Percentiles rank a stretch among this genome's conserved stretches.
Evolutionary conservation across 2,329 filamentous ascomycete species (phyloP).

Genomic region (Diaporthe sp.): DNA sequence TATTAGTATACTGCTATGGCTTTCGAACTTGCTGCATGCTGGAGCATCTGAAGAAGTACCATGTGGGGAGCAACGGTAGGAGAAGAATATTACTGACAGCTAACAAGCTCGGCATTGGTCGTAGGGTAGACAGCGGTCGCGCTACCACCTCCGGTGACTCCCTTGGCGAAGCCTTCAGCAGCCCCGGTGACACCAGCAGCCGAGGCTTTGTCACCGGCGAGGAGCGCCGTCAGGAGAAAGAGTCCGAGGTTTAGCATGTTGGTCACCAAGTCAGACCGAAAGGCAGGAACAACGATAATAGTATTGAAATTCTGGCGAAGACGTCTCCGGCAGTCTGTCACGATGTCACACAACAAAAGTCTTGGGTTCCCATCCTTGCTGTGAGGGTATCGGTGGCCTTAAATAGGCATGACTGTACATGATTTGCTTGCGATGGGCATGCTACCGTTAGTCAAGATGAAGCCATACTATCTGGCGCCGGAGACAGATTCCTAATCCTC

Average conservation of each 20-base stretch:
- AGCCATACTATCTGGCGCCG: conserved; percentile 3
- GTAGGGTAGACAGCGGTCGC: conserved; percentile 66
- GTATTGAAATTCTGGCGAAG: not conserved
- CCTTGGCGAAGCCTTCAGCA: conserved; percentile 58
- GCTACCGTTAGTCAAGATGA: not conserved
- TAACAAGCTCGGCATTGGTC: conserved; percentile 67
- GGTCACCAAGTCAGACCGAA: too few species aligned
- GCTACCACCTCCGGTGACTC: conserved; percentile 71
- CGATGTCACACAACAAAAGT: conserved; percentile 1
- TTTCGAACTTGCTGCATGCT: not conserved
- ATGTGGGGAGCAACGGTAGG: not conserved
- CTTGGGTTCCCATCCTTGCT: conserved; percentile 1
- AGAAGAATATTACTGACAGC: conserved; percentile 35
- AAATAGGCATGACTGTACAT: not conserved
- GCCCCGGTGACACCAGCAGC: conserved; percentile 48
- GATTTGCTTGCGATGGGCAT: not conserved
- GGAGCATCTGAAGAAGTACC: too few species aligned
- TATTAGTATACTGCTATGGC: conserved; percentile 43
- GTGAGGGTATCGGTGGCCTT: not conserved
- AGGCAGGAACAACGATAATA: not conserved
- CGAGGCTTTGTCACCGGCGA: not conserved
- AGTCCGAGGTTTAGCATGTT: conserved; percentile 5
- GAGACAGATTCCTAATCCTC: conserved; percentile 15
- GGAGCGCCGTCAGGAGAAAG: not conserved
- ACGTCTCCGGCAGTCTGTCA: not conserved